Base-by-base conservation (phyloP, 2,329 filamentous ascomycete species). In the Claviceps maximensis region DNA sequence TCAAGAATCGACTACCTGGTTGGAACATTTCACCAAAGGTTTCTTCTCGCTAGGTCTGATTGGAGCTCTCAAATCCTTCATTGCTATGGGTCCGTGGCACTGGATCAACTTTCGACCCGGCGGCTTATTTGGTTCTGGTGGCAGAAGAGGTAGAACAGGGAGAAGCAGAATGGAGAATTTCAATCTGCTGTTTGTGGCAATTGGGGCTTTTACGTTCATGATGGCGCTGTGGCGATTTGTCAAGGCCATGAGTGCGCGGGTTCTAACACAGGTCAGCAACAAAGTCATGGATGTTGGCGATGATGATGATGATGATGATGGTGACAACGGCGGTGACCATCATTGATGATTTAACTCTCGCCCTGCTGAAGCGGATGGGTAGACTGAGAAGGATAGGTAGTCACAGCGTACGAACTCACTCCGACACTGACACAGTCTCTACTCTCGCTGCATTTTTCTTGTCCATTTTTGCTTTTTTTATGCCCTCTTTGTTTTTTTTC, bases 41-140 rank as follows among this genome's bases (percentile, higher is more conserved):
- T 76, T 96, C 59, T 84, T 91, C n/a, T 91, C 88, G 5, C 77
- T 97, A 49, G 93, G 93, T 8, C 71, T 97, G 7, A 71, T 97
- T 19, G 90, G 91, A 0, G 86, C 95, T 55, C 66, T 89, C 53
- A 95, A 95, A 68, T 84, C 86, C 29, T 74, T 94, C 51, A 70
- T 94, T 49, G 78, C 83, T 17, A 74, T 89, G 63, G 84, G 80
- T 19, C 82, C 91, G 2, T 89, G 83, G 71, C 78, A 88, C 52
- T 89, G 84, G 79, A 86, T 82, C 74, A 86, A 87, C 62, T 63
- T 94, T 47, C 79, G 89, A 25, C 74, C 75, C 42, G 79, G 77
- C 44, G 80, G 80, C 15, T 61, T 79, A 19, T 65, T 79, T 60
- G 74, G 73, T 56, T 71, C 74, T 8, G 74, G 75, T 31, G 74